A percentile compares a stretch with the other conserved stretches of the same genome.
Evolutionary conservation across 2,329 filamentous ascomycete genomes (phyloP).

Genomic region (Fusarium udum): DNA sequence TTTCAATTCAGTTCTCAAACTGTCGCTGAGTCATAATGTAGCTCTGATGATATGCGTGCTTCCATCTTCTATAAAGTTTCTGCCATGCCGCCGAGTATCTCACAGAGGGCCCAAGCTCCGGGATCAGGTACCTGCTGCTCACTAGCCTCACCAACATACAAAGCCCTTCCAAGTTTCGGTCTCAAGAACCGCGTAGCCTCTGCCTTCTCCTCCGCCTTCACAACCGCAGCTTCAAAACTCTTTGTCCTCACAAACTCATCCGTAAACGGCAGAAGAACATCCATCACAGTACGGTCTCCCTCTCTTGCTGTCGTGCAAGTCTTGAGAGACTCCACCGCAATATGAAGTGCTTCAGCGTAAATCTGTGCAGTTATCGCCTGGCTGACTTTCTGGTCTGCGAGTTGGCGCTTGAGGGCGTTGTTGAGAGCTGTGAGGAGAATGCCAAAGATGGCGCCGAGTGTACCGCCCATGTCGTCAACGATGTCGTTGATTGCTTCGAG

Average conservation of each 20-base stretch:
- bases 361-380: not conserved
- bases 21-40: too few relatives aligned
- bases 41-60: too few relatives aligned
- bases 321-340: not conserved
- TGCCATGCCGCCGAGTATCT: too few relatives aligned
- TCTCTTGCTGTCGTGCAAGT: not conserved
- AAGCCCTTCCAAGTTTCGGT: not conserved
- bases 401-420: not conserved
- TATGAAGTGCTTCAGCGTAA: rapidly evolving
- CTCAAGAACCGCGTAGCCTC: not conserved
- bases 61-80: too few relatives aligned
- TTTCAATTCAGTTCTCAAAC: too few relatives aligned
- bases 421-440: not conserved
- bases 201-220: not conserved
- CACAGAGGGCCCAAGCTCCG: too few relatives aligned
- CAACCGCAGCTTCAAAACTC: not conserved
- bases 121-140: too few relatives aligned
- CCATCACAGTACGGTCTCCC: not conserved
- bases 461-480: not conserved
- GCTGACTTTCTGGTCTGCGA: rapidly evolving
- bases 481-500: not conserved
- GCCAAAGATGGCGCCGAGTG: not conserved
- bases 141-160: too few relatives aligned
- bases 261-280: not conserved
- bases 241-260: not conserved